These are phyloP conservation scores for Bipolaris bicolor DNA, from an alignment of 2,329 filamentous ascomycete species.

Conservation along the genomic window DNA sequence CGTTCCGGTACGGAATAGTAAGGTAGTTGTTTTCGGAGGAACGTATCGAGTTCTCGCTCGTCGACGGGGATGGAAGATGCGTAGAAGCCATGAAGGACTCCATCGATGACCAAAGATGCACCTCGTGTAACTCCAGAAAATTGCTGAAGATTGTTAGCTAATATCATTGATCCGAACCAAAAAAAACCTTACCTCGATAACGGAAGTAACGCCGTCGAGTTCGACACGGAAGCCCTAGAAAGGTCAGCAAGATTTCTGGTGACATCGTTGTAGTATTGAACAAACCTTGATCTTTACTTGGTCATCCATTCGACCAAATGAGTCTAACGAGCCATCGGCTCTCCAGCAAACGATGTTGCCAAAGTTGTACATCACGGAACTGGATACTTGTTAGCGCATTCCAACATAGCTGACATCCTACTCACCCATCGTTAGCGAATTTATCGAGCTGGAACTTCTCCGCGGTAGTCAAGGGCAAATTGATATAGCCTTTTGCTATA, in stretches of 20 bases:
- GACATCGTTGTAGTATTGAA: neutral
- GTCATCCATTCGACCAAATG: constrained; percentile 64
- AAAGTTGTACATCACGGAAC: constrained; percentile 63
- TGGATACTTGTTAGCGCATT: constrained; percentile 9
- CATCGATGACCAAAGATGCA: constrained; percentile 56
- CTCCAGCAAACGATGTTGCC: constrained; percentile 65
- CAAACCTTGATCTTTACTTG: constrained; percentile 64
- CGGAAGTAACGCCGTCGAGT: constrained; percentile 61
- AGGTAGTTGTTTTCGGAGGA: constrained; percentile 55
- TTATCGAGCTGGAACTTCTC: constrained; percentile 58
- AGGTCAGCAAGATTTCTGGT: constrained; percentile 12
- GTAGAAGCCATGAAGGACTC: constrained; percentile 60
- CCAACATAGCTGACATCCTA: neutral
- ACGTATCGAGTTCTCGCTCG: constrained; percentile 47
- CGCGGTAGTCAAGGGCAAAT: constrained; percentile 59
- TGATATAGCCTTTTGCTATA: constrained; percentile 63
- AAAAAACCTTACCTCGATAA: constrained; percentile 26
- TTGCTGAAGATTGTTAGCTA: constrained; percentile 31
- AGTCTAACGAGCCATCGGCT: constrained; percentile 60
- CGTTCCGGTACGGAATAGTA: constrained; percentile 62
- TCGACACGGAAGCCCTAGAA: constrained; percentile 65
- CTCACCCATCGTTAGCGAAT: constrained; percentile 60
- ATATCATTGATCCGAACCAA: neutral
- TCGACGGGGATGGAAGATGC: constrained; percentile 45
- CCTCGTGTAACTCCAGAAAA: constrained; percentile 57